Conservation (phyloP, 805 yeast species). For the Kuraishia hungarica region DNA sequence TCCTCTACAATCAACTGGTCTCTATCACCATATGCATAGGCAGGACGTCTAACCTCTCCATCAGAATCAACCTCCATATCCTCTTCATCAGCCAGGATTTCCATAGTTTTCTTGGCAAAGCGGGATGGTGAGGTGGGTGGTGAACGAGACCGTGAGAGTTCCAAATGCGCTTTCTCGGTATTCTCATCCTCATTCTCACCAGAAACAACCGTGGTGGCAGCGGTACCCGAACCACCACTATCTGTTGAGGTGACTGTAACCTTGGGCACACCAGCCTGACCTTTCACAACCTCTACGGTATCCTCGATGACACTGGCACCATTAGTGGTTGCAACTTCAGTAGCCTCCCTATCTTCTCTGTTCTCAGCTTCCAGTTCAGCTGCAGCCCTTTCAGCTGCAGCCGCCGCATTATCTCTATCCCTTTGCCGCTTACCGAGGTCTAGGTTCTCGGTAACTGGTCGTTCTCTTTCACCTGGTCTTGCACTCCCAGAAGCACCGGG, state of each 20-base stretch:
- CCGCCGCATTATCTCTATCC: slow-evolving; percentile 10
- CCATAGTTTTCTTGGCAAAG: slow-evolving; percentile 16
- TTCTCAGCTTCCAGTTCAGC: slow-evolving; percentile 11
- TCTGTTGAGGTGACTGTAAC: neutral
- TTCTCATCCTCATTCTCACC: slow-evolving; percentile 13
- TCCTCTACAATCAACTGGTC: slow-evolving; percentile 68
- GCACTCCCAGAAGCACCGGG: slow-evolving; percentile 4
- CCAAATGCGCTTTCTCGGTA: slow-evolving; percentile 17
- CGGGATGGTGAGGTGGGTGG: neutral
- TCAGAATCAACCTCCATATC: slow-evolving; percentile 1
- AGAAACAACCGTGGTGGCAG: slow-evolving; percentile 10
- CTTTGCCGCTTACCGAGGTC: slow-evolving; percentile 20
- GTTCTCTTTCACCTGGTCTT: slow-evolving; percentile 17
- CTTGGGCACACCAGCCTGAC: neutral
- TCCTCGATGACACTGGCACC: neutral
- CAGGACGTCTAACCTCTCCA: slow-evolving; percentile 20
- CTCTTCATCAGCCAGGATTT: slow-evolving; percentile 14
- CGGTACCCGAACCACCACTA: slow-evolving; percentile 6
- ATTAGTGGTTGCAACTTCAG: neutral
- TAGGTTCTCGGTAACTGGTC: slow-evolving; percentile 24
- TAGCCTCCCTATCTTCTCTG: slow-evolving; percentile 5
- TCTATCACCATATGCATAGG: slow-evolving; percentile 63
- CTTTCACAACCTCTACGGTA: neutral
- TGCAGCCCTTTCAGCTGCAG: slow-evolving; percentile 11
- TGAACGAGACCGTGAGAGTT: neutral